These are phyloP conservation scores for Sphaerostilbella broomeana DNA, from an alignment of 2,329 filamentous ascomycete species.

Conservation along the genomic window DNA sequence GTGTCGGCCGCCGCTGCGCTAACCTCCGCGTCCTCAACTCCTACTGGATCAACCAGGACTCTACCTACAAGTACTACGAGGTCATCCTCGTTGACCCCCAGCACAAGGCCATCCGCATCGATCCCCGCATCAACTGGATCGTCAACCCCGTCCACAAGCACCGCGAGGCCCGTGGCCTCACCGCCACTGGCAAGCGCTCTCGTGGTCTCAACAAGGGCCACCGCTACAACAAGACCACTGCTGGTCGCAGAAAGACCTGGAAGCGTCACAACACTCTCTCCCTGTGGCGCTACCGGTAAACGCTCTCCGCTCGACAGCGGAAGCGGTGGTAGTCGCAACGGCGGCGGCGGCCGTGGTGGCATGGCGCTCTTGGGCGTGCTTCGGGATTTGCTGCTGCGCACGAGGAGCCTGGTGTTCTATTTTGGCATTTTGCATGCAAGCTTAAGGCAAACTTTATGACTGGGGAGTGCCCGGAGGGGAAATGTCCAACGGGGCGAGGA, in stretches of 20 bases:
- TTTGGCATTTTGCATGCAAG: constrained; percentile 15
- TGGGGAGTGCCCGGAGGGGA: not conserved
- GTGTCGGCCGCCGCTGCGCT: constrained; percentile 97
- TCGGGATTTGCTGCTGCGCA: constrained; percentile 3
- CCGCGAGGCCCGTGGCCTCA: constrained; percentile 95
- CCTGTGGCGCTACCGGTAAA: constrained; percentile 95
- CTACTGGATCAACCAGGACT: constrained; percentile 99
- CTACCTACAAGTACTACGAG: constrained; percentile 99
- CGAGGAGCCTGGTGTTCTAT: constrained; percentile 2
- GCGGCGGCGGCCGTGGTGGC: not conserved
- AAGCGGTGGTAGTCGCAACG: constrained; percentile 3
- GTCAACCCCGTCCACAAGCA: constrained; percentile 99
- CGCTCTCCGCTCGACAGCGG: constrained; percentile 15
- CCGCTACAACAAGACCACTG: constrained; percentile 96
- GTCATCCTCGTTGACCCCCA: constrained; percentile 99
- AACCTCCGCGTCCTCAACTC: constrained; percentile 99
- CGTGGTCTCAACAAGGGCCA: constrained; percentile 99
- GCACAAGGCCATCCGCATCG: constrained; percentile 99
- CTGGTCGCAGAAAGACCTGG: constrained; percentile 99
- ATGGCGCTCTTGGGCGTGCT: constrained; percentile 3
- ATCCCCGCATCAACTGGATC: constrained; percentile 99
- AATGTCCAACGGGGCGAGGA: not conserved
- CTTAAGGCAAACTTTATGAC: not conserved
- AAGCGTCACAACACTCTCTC: constrained; percentile 99
- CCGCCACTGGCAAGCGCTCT: constrained; percentile 98